Evolutionary conservation across 306 rosid species (phyloP).

Genomic region (Lotus japonicus): DNA sequence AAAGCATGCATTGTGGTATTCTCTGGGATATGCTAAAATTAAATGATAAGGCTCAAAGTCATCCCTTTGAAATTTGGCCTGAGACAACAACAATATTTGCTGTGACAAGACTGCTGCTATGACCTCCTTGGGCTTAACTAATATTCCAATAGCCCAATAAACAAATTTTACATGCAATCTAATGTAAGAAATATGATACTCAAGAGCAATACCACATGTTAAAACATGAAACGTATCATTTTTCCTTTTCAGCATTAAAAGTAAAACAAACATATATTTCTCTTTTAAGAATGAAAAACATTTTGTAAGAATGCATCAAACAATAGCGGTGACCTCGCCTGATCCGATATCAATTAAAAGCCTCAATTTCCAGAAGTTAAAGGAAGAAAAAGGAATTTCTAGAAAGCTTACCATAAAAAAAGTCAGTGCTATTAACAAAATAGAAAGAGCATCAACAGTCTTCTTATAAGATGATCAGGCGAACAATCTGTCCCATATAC

Average conservation of each 20-base stretch:
- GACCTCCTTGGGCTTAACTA: not conserved
- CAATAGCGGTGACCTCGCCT: not conserved
- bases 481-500: conserved; percentile 71
- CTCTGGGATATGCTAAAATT: too few relatives aligned
- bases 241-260: not conserved
- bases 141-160: not conserved
- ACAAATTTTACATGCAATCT: conserved; percentile 4
- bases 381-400: not conserved
- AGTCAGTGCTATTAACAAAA: not conserved
- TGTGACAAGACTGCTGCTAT: not conserved
- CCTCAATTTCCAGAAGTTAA: not conserved
- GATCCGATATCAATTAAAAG: not conserved
- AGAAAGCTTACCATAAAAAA: conserved; percentile 24
- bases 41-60: too few relatives aligned
- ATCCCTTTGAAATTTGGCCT: not conserved
- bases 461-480: conserved; percentile 53
- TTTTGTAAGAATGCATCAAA: not conserved
- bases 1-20: too few relatives aligned
- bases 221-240: not conserved
- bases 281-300: not conserved
- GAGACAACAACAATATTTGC: not conserved
- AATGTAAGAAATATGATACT: not conserved
- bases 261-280: not conserved
- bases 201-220: not conserved
- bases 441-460: not conserved